Evolutionary conservation across 192 early-diverging fungal genomes (phyloP).

Genomic region (Entophlyctis helioformis): DNA sequence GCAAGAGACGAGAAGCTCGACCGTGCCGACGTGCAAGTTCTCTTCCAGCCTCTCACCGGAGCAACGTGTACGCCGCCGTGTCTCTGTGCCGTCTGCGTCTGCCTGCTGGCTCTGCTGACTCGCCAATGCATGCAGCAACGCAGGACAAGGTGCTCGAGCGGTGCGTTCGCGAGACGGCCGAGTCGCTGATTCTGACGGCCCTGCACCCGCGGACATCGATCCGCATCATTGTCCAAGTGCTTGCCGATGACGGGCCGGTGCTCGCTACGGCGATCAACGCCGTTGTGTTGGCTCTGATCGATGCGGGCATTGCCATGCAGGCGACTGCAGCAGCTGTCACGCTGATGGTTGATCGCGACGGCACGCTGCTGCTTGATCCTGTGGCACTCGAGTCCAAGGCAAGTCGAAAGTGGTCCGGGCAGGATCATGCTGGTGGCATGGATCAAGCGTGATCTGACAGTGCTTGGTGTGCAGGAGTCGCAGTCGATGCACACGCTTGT

Average conservation of each 20-base stretch:
- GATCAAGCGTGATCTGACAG: no score
- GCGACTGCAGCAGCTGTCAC: conserved; percentile 55
- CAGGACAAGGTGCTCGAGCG: conserved; percentile 66
- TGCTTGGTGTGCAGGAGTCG: no score
- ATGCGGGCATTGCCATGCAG: conserved; percentile 79
- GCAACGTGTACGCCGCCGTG: background rate
- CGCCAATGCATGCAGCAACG: conserved; percentile 21
- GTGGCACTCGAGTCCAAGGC: conserved; percentile 59
- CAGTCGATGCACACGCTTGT: no score
- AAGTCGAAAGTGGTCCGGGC: no score
- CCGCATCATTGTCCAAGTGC: conserved; percentile 76
- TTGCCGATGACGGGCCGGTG: conserved; percentile 76
- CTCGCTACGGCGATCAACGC: conserved; percentile 77
- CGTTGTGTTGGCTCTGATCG: conserved; percentile 67
- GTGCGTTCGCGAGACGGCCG: conserved; percentile 57
- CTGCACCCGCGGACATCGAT: conserved; percentile 81
- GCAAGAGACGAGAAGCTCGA: conserved; percentile 83
- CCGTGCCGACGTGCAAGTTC: conserved; percentile 70
- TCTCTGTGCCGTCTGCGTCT: background rate
- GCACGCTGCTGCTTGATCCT: conserved; percentile 63
- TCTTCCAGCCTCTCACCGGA: conserved; percentile 58
- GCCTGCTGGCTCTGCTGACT: background rate
- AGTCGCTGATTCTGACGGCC: conserved; percentile 59
- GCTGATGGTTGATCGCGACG: conserved; percentile 51
- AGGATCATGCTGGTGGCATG: no score